Conservation (phyloP, 2,329 filamentous ascomycete species). For the Epichloe elymi region DNA sequence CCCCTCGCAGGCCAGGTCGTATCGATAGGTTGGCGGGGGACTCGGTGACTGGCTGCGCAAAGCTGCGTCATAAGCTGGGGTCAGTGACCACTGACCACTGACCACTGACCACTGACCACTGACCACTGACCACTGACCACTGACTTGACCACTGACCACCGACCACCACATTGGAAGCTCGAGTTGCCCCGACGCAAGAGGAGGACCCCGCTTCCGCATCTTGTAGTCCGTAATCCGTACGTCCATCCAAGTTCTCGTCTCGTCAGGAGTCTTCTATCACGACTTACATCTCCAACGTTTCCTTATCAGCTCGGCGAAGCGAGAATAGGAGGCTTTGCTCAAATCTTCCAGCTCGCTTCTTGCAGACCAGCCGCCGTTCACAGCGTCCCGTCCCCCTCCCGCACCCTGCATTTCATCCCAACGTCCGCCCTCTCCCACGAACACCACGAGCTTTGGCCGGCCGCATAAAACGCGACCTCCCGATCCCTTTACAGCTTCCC, state of each 20-base stretch:
- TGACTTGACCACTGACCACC: not conserved
- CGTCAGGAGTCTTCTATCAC: not conserved
- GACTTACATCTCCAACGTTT: not conserved
- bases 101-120: not conserved
- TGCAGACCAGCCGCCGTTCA: not conserved
- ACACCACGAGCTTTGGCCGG: constrained; percentile 6
- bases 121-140: not conserved
- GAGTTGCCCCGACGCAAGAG: too few relatives aligned
- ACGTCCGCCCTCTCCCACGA: not conserved
- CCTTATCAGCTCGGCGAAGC: not conserved
- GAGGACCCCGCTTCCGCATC: not conserved
- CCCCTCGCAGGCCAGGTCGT: not conserved
- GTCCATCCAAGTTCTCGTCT: not conserved
- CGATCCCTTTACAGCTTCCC: constrained; percentile 2
- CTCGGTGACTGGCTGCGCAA: not conserved
- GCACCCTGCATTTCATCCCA: not conserved
- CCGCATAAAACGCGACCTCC: constrained; percentile 20
- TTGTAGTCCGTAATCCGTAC: not conserved
- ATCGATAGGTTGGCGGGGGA: not conserved
- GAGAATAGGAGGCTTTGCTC: not conserved
- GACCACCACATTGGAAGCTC: too few relatives aligned
- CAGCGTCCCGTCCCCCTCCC: too few relatives aligned
- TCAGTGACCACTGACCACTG: not conserved
- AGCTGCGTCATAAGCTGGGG: not conserved
- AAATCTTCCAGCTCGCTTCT: not conserved